phyloP scores from a whole-genome alignment of 768 basidiomycete genomes.

The Trametopsis cervina region DNA sequence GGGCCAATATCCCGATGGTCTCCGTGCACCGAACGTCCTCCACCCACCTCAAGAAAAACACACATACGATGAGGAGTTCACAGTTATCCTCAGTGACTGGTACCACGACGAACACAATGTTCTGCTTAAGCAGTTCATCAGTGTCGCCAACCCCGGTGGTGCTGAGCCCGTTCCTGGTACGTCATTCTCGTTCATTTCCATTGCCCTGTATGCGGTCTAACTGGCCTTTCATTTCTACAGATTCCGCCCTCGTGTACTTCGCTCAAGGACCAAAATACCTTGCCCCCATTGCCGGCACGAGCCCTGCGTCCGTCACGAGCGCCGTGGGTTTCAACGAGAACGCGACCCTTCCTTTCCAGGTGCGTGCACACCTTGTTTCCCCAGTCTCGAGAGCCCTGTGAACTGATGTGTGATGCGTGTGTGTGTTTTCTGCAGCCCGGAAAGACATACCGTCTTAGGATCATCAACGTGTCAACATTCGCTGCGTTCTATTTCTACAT shows the following conservation, averaged over 20 bases:
- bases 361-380: conserved; percentile 1
- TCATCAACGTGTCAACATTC: conserved; percentile 80
- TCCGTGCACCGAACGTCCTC: conserved; percentile 81
- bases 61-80: conserved; percentile 85
- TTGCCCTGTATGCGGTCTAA: conserved; percentile 36
- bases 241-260: conserved; percentile 79
- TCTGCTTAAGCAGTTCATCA: conserved; percentile 63
- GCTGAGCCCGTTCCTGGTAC: conserved; percentile 74
- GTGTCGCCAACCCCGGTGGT: conserved; percentile 69
- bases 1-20: conserved; percentile 91
- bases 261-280: conserved; percentile 69
- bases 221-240: conserved; percentile 28
- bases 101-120: conserved; percentile 72
- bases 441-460: conserved; percentile 82
- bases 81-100: conserved; percentile 85
- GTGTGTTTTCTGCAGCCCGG: conserved; percentile 41
- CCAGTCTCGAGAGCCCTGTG: not conserved
- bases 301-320: conserved; percentile 37
- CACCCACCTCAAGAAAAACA: conserved; percentile 61
- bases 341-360: conserved; percentile 71
- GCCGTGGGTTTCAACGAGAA: conserved; percentile 83
- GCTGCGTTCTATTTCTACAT: conserved; percentile 81
- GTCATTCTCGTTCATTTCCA: too few relatives aligned
- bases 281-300: conserved; percentile 45
- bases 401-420: not conserved